A percentile compares a stretch with the other conserved stretches of the same genome.
Conservation (phyloP, 2,329 filamentous ascomycete species). For the Cyphellophora attinorum region DNA sequence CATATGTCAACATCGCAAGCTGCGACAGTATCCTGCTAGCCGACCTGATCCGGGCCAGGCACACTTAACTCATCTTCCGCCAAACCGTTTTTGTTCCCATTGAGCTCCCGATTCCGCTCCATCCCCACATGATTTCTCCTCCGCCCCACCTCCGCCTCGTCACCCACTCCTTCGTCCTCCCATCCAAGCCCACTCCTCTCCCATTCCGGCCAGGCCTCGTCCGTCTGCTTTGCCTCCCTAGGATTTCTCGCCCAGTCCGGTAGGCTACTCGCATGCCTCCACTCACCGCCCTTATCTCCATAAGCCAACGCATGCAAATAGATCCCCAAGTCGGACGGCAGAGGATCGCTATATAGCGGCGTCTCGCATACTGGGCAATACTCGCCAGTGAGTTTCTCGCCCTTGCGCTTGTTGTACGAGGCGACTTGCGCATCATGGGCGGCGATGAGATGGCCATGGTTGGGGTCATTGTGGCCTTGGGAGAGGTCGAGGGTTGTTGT, state of each 20-base stretch:
- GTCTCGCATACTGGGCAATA: conserved; percentile 74
- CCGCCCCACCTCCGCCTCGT: conserved; percentile 22
- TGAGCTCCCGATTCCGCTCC: conserved; percentile 12
- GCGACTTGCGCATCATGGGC: conserved; percentile 73
- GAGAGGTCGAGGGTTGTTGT: conserved; percentile 8
- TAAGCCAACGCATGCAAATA: conserved; percentile 92
- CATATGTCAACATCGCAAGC: too few species aligned
- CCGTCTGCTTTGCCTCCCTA: conserved; percentile 61
- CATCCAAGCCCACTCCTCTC: conserved; percentile 21
- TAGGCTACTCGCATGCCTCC: conserved; percentile 78
- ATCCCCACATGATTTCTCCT: conserved; percentile 13
- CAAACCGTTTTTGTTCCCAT: too few species aligned
- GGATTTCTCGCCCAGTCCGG: conserved; percentile 84
- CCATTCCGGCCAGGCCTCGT: conserved; percentile 52
- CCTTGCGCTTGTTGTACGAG: conserved; percentile 78
- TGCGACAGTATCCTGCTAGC: too few species aligned
- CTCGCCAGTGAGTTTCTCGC: conserved; percentile 85
- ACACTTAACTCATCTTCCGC: too few species aligned
- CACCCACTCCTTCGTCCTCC: conserved; percentile 28
- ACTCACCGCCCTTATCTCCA: conserved; percentile 69
- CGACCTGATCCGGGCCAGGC: too few species aligned
- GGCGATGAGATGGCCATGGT: conserved; percentile 14
- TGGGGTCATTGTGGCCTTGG: conserved; percentile 5
- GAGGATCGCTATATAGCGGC: conserved; percentile 86
- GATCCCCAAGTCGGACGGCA: conserved; percentile 78